A percentile compares a stretch with the other conserved stretches of the same genome.
Evolutionary conservation across 306 rosid species (phyloP).

Genomic region (Prinsepia uniflora): DNA sequence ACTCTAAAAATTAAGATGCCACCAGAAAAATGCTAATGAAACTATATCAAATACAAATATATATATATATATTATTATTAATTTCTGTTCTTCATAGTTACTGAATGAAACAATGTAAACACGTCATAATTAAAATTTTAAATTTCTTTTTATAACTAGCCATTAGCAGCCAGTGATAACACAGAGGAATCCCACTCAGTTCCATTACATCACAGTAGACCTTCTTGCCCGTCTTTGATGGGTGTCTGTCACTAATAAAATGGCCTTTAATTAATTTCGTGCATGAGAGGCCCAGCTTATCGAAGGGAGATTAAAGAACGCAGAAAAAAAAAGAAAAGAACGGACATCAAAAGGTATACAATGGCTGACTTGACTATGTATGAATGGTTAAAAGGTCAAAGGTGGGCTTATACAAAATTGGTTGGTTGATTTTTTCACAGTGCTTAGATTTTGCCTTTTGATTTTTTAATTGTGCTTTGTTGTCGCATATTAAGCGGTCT

Average conservation of each 20-base stretch:
- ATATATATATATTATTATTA: too few species aligned
- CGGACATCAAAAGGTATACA: slow-evolving; percentile 1
- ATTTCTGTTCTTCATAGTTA: too few species aligned
- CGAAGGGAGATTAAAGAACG: neutral
- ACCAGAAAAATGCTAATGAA: neutral
- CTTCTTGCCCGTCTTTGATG: slow-evolving; percentile 4
- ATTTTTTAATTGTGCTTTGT: neutral
- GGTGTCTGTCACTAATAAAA: neutral
- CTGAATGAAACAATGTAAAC: too few species aligned
- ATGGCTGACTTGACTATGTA: slow-evolving; percentile 25
- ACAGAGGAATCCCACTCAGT: slow-evolving; percentile 43
- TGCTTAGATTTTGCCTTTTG: slow-evolving; percentile 14
- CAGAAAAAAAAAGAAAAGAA: neutral
- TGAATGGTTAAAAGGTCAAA: slow-evolving; percentile 41
- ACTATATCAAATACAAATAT: too few species aligned
- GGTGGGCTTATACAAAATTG: slow-evolving; percentile 23
- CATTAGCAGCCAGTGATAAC: slow-evolving; percentile 29
- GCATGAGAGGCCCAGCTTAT: neutral
- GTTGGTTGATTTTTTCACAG: slow-evolving; percentile 28
- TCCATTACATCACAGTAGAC: slow-evolving; percentile 38
- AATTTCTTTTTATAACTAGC: neutral
- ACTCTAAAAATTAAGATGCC: slow-evolving; percentile 4
- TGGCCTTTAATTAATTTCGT: neutral
- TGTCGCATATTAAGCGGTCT: slow-evolving; percentile 3
- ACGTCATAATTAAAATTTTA: too few species aligned